Evolutionary conservation across 2,329 filamentous ascomycete genomes (phyloP), one percentile per base, ranked within the genome.

Genomic region (Penicillium sp.): DNA sequence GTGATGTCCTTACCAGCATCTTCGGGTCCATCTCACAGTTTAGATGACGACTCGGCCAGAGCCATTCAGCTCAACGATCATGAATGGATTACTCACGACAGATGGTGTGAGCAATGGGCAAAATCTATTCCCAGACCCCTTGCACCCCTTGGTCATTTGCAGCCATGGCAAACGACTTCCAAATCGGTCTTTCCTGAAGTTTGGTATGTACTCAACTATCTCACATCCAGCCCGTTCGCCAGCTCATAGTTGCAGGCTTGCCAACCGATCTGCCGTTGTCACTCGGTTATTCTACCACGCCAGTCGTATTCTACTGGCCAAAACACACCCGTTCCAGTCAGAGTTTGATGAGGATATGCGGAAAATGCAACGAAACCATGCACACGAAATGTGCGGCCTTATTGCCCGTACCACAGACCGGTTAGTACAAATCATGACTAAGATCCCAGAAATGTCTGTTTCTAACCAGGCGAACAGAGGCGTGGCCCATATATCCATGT

Each of bases 221-320:
- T 53, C 27, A 18, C 29, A 23, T 21, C 35, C 29, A 31, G 29
- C n/a, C 31, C 41, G n/a, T 15, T 32, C 23, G 32, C 16, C 48
- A 32, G 52, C 40, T 55, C n/a, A 59, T 35, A 51, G 21, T 13
- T 46, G 7, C 55, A 90, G 87, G 90, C 79, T 96, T 49, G 86
- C 93, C 65, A 94, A 94, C 72, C 84, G 89, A 54, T 83, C 89
- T 4, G 89, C 90, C 3, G 86, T 94, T 32, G 83, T 96, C 27
- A 90, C 89, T 4, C 85, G 90, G 45, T 79, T 97, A 9, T 91
- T 96, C 70, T 97, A 95, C 68, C 92, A 97, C 68, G 94, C 90
- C 0, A 86, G 89, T 23, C 87, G 93, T 75, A 88, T 89, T 60
- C 76, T 97, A 34, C 81, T 97, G 6, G 85, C 89, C 4, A 89